Percentiles rank a stretch among this genome's conserved stretches.
These are phyloP conservation scores for Protomyces gravidus DNA, from an alignment of 1,139 yeast genomes.

Conservation along the genomic window DNA sequence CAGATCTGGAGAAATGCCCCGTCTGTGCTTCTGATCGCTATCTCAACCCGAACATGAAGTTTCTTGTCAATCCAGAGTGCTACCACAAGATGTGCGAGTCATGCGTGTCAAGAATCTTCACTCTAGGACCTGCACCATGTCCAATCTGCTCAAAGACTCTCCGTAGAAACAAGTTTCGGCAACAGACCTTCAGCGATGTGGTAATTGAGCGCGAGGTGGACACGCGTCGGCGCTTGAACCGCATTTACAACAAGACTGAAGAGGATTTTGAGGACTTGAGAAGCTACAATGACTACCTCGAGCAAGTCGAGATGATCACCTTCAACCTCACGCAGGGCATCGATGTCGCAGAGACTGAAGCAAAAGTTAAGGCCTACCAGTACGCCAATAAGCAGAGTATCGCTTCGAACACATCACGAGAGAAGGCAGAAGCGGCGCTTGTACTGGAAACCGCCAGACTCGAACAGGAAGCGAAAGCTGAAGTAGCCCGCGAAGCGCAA, in stretches of 20 bases:
- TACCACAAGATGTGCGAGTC: conserved; percentile 96
- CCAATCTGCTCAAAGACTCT: conserved; percentile 83
- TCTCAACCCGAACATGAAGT: conserved; percentile 86
- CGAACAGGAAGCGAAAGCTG: conserved; percentile 56
- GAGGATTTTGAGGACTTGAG: conserved; percentile 62
- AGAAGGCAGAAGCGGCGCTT: conserved; percentile 60
- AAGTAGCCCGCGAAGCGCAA: conserved; percentile 41
- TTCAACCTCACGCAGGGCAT: conserved; percentile 69
- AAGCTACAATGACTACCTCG: conserved; percentile 72
- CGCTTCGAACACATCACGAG: conserved; percentile 65
- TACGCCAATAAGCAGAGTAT: conserved; percentile 71
- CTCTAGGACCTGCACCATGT: conserved; percentile 94
- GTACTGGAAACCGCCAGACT: conserved; percentile 64
- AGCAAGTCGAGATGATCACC: conserved; percentile 73
- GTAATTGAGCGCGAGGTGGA: conserved; percentile 88
- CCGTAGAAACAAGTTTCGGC: conserved; percentile 82
- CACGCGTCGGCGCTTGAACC: conserved; percentile 69
- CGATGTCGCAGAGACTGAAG: conserved; percentile 69
- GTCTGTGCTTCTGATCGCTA: conserved; percentile 94
- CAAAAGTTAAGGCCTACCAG: conserved; percentile 65
- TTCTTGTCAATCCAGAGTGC: conserved; percentile 92
- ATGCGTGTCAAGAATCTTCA: conserved; percentile 63
- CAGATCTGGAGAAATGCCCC: conserved; percentile 75
- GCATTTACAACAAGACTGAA: conserved; percentile 76
- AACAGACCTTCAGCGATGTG: conserved; percentile 87